phyloP scores from a whole-genome alignment of 805 yeast species.

The Yamadazyma takamatsuzukensis region DNA sequence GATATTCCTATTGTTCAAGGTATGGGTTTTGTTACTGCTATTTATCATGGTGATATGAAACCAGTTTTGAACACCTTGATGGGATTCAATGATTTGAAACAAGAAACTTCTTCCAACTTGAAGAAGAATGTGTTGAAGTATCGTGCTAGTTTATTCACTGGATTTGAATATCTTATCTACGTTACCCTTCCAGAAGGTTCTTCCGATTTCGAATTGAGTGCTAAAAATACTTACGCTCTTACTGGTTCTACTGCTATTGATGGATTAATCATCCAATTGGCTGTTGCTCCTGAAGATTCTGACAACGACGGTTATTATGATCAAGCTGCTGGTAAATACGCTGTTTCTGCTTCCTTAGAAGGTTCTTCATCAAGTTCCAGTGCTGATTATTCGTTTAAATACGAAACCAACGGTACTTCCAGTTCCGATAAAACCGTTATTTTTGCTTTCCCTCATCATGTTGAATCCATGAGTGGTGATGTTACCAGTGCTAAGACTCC shows the following conservation, averaged over 20 bases:
- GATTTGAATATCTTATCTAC: conserved; percentile 65
- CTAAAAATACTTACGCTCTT: conserved; percentile 34
- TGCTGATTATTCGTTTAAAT: conserved; percentile 48
- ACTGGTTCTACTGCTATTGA: conserved; percentile 41
- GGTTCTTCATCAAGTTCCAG: conserved; percentile 46
- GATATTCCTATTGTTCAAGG: conserved; percentile 73
- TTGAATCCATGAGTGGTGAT: conserved; percentile 28
- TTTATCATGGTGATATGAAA: conserved; percentile 46
- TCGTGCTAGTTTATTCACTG: conserved; percentile 50
- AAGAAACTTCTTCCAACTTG: conserved; percentile 26
- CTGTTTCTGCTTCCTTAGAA: conserved; percentile 42
- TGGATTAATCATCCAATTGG: conserved; percentile 42
- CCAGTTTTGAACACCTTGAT: conserved; percentile 37
- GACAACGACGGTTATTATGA: conserved; percentile 48
- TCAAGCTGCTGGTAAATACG: conserved; percentile 66
- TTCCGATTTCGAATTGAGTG: conserved; percentile 25
- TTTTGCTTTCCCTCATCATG: conserved; percentile 55
- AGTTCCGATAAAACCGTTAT: conserved; percentile 42
- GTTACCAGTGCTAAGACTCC: conserved; percentile 36
- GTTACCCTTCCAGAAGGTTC: conserved; percentile 42
- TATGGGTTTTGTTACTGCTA: conserved; percentile 73
- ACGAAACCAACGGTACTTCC: conserved; percentile 50
- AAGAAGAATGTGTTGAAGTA: conserved; percentile 50
- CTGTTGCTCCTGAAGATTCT: conserved; percentile 27
- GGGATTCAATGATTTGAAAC: conserved; percentile 20